Base-by-base conservation (phyloP, 352 stramenopile genomes). In the Globisporangium barbulae region DNA sequence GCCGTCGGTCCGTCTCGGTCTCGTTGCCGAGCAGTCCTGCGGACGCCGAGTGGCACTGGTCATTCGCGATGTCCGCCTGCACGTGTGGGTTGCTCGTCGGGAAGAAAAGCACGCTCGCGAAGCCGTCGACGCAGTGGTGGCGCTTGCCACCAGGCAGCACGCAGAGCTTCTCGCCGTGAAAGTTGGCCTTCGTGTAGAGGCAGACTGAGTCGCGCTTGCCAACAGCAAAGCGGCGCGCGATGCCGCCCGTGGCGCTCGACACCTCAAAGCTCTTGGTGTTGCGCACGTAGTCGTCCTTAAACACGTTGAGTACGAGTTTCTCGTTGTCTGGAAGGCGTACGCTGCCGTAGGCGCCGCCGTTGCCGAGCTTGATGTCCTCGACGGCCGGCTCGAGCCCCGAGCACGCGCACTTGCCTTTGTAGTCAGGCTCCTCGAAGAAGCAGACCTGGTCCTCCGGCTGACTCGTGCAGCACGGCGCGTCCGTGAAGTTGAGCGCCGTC, bases 81-180 rank as follows among this genome's bases (percentile, higher is more conserved):
- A 68, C 55, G 31, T 48, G 17, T 17, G 63, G 37, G 21, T 64
- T 64, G 31, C 17, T 53, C 28, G 63, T 68, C 3, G 63, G 63
- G 17, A 68, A 68, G 56, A 68, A 68, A 25, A 68, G 63, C 45
- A 68, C 63, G 56, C 63, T 68, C 37, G 35, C 45, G 41, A 68
- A 68, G 35, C 63, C 63, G 19, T 64, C 55, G 57, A 64, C 47
- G 47, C 57, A 60, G 35, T 65, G 55, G 56, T 68, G 57, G 25
- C 55, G 63, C 63, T 53, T 59, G 21, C 13, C 12, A 19, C 57
- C 42, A 9, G 63, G 55, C 37, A 42, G 39, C 9, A 68, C 30
- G n/a, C 63, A 68, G 25, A 68, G 55, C 57, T 65, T 68, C 63
- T 68, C 63, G n/a, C 63, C 63, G 63, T 68, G 63, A 56, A 68